Conservation (phyloP, 441 rosid species). For the Populus hybrid region DNA sequence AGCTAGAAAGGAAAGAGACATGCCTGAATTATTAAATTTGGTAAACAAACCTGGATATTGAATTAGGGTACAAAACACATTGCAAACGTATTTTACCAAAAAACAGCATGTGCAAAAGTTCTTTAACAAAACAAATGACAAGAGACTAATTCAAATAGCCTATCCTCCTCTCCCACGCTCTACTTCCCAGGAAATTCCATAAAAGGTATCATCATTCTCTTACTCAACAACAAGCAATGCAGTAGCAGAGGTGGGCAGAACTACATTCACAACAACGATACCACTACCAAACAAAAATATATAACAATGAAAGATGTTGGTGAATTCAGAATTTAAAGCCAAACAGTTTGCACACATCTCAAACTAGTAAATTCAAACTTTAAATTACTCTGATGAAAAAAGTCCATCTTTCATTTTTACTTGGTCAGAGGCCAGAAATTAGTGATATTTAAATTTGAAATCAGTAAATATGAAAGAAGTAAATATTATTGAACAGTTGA, state of each 20-base stretch:
- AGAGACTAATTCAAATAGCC: neutral
- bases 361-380: neutral
- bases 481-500: neutral
- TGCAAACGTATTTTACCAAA: neutral
- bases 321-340: neutral
- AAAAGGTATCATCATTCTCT: neutral
- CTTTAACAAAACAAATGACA: neutral
- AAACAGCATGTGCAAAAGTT: neutral
- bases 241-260: neutral
- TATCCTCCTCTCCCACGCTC: too few relatives aligned
- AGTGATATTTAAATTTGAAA: neutral
- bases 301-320: neutral
- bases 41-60: neutral
- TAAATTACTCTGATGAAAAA: neutral
- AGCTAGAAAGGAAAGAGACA: slow-evolving; percentile 51
- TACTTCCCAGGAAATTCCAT: neutral
- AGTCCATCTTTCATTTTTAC: neutral
- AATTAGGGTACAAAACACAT: neutral
- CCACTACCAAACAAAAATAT: neutral
- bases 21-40: slow-evolving; percentile 2
- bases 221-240: neutral
- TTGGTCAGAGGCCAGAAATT: neutral
- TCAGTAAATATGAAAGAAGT: neutral
- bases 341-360: neutral
- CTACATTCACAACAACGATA: neutral